phyloP scores from a whole-genome alignment of 306 rosid species.

The Sindora glabra region DNA sequence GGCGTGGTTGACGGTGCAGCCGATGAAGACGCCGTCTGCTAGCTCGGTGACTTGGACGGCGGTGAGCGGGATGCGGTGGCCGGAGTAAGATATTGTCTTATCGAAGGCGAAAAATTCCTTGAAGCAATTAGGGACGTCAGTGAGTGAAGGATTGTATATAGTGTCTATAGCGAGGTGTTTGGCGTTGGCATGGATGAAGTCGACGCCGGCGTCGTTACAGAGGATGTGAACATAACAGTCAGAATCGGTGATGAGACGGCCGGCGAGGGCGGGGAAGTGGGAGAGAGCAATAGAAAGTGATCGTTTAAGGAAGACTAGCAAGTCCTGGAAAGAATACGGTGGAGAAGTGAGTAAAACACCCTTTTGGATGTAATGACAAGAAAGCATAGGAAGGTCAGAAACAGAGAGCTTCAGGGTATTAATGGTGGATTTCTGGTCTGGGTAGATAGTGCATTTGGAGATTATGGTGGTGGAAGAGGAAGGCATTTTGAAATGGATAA shows the following conservation, averaged over 20 bases:
- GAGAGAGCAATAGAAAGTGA: slow-evolving; percentile 36
- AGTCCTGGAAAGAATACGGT: slow-evolving; percentile 27
- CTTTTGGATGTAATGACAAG: slow-evolving; percentile 63
- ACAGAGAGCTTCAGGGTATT: slow-evolving; percentile 47
- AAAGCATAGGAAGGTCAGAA: slow-evolving; percentile 63
- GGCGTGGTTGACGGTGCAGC: slow-evolving; percentile 47
- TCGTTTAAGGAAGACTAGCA: slow-evolving; percentile 29
- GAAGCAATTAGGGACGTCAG: slow-evolving; percentile 42
- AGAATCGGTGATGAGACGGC: slow-evolving; percentile 35
- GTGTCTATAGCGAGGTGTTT: slow-evolving; percentile 23
- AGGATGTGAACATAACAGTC: slow-evolving; percentile 28
- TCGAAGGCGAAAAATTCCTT: slow-evolving; percentile 42
- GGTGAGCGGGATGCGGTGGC: slow-evolving; percentile 36
- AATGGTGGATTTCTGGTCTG: slow-evolving; percentile 23
- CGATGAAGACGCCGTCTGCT: slow-evolving; percentile 44
- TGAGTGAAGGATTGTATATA: not conserved
- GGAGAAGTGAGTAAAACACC: slow-evolving; percentile 45
- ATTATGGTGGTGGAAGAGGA: slow-evolving; percentile 23
- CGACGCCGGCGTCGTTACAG: slow-evolving; percentile 48
- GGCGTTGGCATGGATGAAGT: slow-evolving; percentile 46
- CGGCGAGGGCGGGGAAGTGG: slow-evolving; percentile 54
- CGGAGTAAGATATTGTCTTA: slow-evolving; percentile 32
- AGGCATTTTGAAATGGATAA: slow-evolving; percentile 31
- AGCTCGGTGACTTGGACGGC: slow-evolving; percentile 59
- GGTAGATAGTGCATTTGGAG: slow-evolving; percentile 35